Conservation (phyloP, 2,329 filamentous ascomycete genomes). For the Trichoderma sp. region DNA sequence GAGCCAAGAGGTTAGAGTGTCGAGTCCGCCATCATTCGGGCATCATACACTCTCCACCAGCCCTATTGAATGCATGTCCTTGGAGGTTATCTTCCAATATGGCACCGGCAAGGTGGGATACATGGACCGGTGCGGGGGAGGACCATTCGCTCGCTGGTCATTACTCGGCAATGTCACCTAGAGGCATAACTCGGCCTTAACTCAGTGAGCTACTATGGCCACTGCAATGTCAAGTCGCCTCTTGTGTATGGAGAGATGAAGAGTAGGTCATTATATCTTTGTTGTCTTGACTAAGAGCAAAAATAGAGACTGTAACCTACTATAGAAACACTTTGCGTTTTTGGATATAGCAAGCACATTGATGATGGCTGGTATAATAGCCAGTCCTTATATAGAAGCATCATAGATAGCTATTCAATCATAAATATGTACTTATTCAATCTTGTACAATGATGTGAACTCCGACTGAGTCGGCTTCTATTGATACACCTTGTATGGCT, state of each 20-base stretch:
- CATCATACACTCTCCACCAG: rapidly evolving
- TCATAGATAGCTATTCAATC: not conserved
- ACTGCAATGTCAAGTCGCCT: not conserved
- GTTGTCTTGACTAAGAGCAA: not conserved
- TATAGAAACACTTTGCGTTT: not conserved
- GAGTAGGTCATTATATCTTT: not conserved
- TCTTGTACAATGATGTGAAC: not conserved
- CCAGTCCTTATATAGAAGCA: not conserved
- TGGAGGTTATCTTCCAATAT: too few relatives aligned
- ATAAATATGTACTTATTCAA: not conserved
- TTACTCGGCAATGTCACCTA: not conserved
- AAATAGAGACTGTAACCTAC: not conserved
- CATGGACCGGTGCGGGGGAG: too few relatives aligned
- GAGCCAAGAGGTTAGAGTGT: not conserved
- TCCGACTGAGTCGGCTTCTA: not conserved
- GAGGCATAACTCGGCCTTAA: not conserved
- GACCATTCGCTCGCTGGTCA: not conserved
- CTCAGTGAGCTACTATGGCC: not conserved
- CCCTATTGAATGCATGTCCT: not conserved
- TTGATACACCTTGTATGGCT: not conserved
- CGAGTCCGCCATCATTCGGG: not conserved
- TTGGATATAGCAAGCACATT: not conserved
- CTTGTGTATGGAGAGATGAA: not conserved
- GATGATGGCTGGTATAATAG: not conserved
- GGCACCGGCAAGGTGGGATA: not conserved